phyloP scores from a whole-genome alignment of 495 filamentous ascomycete species.

The Glarea lozoyensis region DNA sequence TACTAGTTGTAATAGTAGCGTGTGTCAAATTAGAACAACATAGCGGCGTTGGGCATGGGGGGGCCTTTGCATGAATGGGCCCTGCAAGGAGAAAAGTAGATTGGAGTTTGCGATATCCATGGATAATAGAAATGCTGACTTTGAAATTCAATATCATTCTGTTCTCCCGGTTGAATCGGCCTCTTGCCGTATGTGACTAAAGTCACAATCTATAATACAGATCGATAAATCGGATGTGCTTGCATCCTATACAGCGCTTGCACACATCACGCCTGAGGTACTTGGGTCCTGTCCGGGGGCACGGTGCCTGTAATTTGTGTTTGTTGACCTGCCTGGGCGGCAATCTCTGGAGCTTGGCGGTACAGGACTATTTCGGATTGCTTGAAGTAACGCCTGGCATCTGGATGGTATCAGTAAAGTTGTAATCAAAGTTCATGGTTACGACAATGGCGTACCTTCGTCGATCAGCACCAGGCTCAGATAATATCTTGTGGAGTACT shows the following conservation, averaged over 20 bases:
- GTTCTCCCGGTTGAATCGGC: constrained; percentile 1
- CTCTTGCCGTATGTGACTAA: not conserved
- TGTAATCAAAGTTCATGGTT: not conserved
- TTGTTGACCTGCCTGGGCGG: constrained; percentile 23
- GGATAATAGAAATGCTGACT: too few relatives aligned
- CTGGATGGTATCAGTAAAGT: constrained; percentile 34
- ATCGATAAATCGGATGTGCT: constrained; percentile 1
- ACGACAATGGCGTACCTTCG: constrained; percentile 51
- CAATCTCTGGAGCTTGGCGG: constrained; percentile 76
- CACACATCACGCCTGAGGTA: constrained; percentile 8
- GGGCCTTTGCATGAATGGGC: too few relatives aligned
- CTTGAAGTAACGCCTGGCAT: constrained; percentile 97
- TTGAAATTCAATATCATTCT: too few relatives aligned
- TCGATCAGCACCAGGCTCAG: constrained; percentile 94
- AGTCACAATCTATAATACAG: constrained; percentile 16
- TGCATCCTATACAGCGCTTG: not conserved
- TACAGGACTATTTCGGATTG: constrained; percentile 98
- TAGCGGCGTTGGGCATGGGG: too few relatives aligned
- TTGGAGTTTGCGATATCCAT: not conserved
- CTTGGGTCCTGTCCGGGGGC: constrained; percentile 19
- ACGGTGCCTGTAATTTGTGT: constrained; percentile 20
- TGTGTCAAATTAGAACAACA: too few relatives aligned
- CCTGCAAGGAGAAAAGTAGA: not conserved
- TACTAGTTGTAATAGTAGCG: too few relatives aligned
- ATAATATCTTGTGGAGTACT: constrained; percentile 97